phyloP scores from a whole-genome alignment of 176 grass and related monocot species.

The Ensete ventricosum region DNA sequence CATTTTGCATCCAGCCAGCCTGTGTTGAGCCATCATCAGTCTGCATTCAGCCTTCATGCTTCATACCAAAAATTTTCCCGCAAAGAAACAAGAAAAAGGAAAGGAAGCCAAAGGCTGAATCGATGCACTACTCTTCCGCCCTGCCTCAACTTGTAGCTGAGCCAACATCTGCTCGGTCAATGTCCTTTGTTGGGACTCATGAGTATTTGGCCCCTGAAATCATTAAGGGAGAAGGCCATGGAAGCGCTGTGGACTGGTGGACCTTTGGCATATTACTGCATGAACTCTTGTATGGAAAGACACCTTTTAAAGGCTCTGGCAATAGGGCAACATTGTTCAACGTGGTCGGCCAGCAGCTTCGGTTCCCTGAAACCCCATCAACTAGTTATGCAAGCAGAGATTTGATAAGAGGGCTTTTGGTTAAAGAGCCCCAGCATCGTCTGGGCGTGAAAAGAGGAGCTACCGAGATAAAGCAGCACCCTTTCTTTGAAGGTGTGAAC shows the following conservation, averaged over 20 bases:
- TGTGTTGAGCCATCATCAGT: constrained; percentile 24
- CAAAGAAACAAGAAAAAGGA: constrained; percentile 39
- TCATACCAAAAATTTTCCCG: constrained; percentile 55
- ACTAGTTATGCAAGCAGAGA: constrained; percentile 47
- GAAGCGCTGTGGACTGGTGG: constrained; percentile 75
- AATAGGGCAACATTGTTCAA: constrained; percentile 66
- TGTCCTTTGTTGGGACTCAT: constrained; percentile 58
- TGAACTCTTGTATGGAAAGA: constrained; percentile 62
- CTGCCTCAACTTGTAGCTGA: constrained; percentile 55
- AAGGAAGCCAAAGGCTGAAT: constrained; percentile 23
- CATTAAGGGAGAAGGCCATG: constrained; percentile 34
- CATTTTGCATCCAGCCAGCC: constrained; percentile 5
- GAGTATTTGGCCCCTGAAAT: no score
- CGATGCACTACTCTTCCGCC: constrained; percentile 3
- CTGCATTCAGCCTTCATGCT: constrained; percentile 59
- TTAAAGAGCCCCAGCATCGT: constrained; percentile 53
- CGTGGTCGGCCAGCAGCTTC: constrained; percentile 65
- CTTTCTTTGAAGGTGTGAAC: no score
- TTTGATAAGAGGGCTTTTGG: constrained; percentile 42
- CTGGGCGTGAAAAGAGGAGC: constrained; percentile 56
- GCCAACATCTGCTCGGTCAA: constrained; percentile 44
- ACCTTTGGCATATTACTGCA: constrained; percentile 65
- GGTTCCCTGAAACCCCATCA: constrained; percentile 39
- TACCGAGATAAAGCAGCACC: no score
- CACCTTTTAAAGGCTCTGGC: constrained; percentile 61